Conservation (phyloP, 1,284 basidiomycete species). For the Trichosporon sp. region DNA sequence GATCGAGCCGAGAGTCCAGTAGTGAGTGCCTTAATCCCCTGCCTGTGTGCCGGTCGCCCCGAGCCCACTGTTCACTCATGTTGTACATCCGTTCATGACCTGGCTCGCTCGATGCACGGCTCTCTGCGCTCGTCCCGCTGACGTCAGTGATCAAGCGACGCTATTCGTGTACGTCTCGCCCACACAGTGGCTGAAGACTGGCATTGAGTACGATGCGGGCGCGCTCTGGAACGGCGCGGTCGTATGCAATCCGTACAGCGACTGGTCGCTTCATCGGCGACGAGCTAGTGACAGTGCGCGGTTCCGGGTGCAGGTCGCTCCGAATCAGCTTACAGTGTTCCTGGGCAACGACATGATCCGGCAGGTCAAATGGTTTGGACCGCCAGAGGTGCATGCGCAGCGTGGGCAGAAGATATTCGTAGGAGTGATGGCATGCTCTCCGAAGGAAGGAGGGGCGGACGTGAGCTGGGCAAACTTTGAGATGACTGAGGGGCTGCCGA, state of each 20-base stretch:
- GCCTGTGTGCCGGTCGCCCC: not conserved
- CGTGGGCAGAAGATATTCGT: constrained; percentile 19
- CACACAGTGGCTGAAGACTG: constrained; percentile 31
- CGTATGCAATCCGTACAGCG: constrained; percentile 29
- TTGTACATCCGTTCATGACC: too few relatives aligned
- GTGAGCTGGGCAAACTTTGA: constrained; percentile 23
- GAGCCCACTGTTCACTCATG: not conserved
- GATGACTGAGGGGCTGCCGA: constrained; percentile 16
- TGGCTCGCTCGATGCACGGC: too few relatives aligned
- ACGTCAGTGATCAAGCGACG: constrained; percentile 29
- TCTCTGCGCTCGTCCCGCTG: not conserved
- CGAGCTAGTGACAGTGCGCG: constrained; percentile 4
- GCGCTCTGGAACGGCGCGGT: constrained; percentile 28
- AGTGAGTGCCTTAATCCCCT: constrained; percentile 10
- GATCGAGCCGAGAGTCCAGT: constrained; percentile 15
- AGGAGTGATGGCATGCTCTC: constrained; percentile 34
- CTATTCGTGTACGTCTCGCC: constrained; percentile 25
- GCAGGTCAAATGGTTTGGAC: constrained; percentile 29
- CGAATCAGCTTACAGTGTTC: constrained; percentile 18
- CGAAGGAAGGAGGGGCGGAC: constrained; percentile 22
- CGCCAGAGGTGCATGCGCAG: not conserved
- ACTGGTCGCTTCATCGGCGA: constrained; percentile 27
- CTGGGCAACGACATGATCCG: constrained; percentile 32
- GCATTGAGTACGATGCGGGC: constrained; percentile 29
- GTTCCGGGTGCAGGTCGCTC: constrained; percentile 22